Base-by-base conservation (phyloP, 306 rosid species). In the Rosa lucieae region DNA sequence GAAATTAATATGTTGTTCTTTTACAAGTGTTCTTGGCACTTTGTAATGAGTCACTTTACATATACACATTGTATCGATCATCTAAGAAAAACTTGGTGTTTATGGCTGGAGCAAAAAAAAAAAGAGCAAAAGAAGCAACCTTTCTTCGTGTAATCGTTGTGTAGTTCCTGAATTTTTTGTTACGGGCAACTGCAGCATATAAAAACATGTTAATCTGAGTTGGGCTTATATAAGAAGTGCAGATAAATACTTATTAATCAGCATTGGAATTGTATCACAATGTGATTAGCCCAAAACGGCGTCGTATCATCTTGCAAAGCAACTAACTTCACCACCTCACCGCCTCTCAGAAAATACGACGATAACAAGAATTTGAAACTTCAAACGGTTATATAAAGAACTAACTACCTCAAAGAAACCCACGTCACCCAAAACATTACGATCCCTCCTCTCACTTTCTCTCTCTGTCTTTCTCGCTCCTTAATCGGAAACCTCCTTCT, bases 341-440 rank as follows among this genome's bases (percentile, higher is more conserved):
- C 76, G 67, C 77, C 49, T 32, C 46, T 53, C 42, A 8, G 44
- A 70, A 23, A n/a, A n/a, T n/a, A n/a, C n/a, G n/a, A n/a, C n/a
- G n/a, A n/a, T n/a, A n/a, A 84, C 81, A 10, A 44, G 46, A 80
- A 55, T 80, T 80, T 55, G 79, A 84, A 84, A 80, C 43, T 77
- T 68, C 15, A 73, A 73, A 59, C 75, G 53, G 75, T 46, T 59
- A 56, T 49, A 26, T 61, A 65, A 63, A 46, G 51, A 53, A 39
- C 66, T 15, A 67, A 67, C 72, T 12, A 15, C 11, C 15, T 49
- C 23, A 11, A 61, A 26, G 62, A 70, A 75, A 76, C 70, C 46
- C 44, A 66, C 46, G 42, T 70, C 55, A 5, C 42, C 55, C 78
- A 40, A 58, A 58, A 43, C 65, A 39, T n/a, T 39, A 20, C 66